Conservation (phyloP, 164 flowering plant genomes). For the Magnolia officinalis region DNA sequence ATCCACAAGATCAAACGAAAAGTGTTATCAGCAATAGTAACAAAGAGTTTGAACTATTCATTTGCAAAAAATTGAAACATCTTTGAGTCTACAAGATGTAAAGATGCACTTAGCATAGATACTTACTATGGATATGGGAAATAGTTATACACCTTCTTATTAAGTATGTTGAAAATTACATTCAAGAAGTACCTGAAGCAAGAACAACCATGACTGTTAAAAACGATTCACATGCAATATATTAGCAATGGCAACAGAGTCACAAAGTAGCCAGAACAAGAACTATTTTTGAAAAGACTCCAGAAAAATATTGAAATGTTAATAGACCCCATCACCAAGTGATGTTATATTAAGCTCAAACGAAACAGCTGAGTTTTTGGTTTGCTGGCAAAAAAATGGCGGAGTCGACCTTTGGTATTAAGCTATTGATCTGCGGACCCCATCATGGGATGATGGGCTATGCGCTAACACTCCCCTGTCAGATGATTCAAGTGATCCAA, state of each 20-base stretch:
- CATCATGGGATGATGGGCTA: no score
- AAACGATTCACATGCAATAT: neutral
- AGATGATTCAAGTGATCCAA: no score
- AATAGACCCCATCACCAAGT: no score
- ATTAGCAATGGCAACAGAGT: neutral
- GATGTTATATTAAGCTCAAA: no score
- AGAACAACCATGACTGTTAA: neutral
- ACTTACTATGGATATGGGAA: slow-evolving; percentile 75
- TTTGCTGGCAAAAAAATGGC: no score
- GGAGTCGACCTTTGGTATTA: no score
- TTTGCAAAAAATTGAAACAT: neutral
- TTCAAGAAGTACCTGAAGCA: slow-evolving; percentile 46
- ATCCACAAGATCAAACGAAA: neutral
- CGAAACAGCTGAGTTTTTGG: no score
- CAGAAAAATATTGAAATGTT: no score
- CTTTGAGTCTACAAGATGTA: neutral
- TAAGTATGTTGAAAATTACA: slow-evolving; percentile 66
- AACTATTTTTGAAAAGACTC: neutral
- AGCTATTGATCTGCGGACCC: no score
- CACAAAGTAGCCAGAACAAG: neutral
- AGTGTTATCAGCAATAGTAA: neutral
- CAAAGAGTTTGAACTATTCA: neutral
- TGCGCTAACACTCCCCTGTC: no score
- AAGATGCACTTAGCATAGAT: neutral
- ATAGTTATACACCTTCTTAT: slow-evolving; percentile 69